phyloP scores from a whole-genome alignment of 2,329 filamentous ascomycete genomes.

The Epichloe aotearoae region DNA sequence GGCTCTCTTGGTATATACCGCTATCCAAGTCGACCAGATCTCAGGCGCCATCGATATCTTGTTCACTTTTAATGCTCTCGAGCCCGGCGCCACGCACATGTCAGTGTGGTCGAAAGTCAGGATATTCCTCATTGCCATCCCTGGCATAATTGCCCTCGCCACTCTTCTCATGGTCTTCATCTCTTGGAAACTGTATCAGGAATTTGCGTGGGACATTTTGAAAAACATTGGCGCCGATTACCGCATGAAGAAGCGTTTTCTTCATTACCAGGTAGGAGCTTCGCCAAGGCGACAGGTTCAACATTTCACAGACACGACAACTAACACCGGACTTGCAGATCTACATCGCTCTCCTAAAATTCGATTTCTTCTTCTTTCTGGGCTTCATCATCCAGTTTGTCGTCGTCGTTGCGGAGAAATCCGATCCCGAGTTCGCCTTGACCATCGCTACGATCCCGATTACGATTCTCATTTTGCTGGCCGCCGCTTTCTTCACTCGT shows the following conservation, averaged over 20 bases:
- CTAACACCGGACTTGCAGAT: constrained; percentile 43
- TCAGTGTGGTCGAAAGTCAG: constrained; percentile 56
- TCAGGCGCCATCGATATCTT: constrained; percentile 53
- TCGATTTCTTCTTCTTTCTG: constrained; percentile 99
- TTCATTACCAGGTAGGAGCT: constrained; percentile 73
- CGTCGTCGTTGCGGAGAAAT: constrained; percentile 64
- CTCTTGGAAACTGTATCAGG: constrained; percentile 92
- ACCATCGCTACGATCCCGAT: constrained; percentile 84
- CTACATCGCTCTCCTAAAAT: constrained; percentile 94
- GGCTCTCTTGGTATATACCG: constrained; percentile 82
- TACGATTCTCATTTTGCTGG: constrained; percentile 76
- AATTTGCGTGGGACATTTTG: constrained; percentile 98
- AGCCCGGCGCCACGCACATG: constrained; percentile 13
- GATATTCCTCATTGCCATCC: constrained; percentile 74
- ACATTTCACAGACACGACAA: too few relatives aligned
- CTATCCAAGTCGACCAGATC: constrained; percentile 88
- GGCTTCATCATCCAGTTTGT: constrained; percentile 97
- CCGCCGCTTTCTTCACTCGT: constrained; percentile 74
- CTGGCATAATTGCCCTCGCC: constrained; percentile 65
- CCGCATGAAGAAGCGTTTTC: constrained; percentile 89
- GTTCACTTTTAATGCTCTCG: constrained; percentile 29
- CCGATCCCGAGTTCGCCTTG: constrained; percentile 65
- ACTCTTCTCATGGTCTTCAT: constrained; percentile 62
- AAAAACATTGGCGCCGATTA: constrained; percentile 98
- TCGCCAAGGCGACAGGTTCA: constrained; percentile 10